phyloP scores from a whole-genome alignment of 2,329 filamentous ascomycete genomes.

The Alternaria brassicicola region DNA sequence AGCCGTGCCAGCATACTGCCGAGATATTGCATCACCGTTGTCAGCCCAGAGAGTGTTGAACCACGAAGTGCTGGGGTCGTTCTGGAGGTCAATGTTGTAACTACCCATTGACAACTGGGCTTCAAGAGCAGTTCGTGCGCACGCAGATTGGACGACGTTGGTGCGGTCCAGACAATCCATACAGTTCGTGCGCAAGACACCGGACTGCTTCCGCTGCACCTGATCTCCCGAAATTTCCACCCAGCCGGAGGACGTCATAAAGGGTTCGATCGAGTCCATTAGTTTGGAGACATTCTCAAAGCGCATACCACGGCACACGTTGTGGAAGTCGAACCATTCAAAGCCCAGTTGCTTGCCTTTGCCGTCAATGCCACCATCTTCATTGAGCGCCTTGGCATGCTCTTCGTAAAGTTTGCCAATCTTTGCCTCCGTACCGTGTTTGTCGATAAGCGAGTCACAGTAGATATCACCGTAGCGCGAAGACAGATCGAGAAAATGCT shows the following conservation, averaged over 20 bases:
- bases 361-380: slow-evolving; percentile 58
- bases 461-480: slow-evolving; percentile 78
- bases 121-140: slow-evolving; percentile 82
- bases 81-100: slow-evolving; percentile 74
- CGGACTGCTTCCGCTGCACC: slow-evolving; percentile 63
- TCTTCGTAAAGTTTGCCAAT: slow-evolving; percentile 80
- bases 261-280: slow-evolving; percentile 70
- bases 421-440: slow-evolving; percentile 78
- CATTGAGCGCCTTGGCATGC: slow-evolving; percentile 70
- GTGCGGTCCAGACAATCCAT: slow-evolving; percentile 98
- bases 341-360: slow-evolving; percentile 64
- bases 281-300: slow-evolving; percentile 92
- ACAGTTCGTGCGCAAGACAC: slow-evolving; percentile 91
- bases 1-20: slow-evolving; percentile 93
- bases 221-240: slow-evolving; percentile 62
- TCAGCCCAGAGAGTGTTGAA: slow-evolving; percentile 98
- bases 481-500: slow-evolving; percentile 75
- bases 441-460: slow-evolving; percentile 85
- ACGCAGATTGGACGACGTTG: slow-evolving; percentile 93
- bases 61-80: slow-evolving; percentile 83
- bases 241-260: slow-evolving; percentile 74
- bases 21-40: slow-evolving; percentile 93
- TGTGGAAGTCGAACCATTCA: slow-evolving; percentile 98
- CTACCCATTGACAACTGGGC: slow-evolving; percentile 76
- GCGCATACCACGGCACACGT: slow-evolving; percentile 91